Percentiles rank a stretch among this genome's conserved stretches.
These are phyloP conservation scores for Sicyos baderoa DNA, from an alignment of 306 rosid genomes.

Conservation along the genomic window DNA sequence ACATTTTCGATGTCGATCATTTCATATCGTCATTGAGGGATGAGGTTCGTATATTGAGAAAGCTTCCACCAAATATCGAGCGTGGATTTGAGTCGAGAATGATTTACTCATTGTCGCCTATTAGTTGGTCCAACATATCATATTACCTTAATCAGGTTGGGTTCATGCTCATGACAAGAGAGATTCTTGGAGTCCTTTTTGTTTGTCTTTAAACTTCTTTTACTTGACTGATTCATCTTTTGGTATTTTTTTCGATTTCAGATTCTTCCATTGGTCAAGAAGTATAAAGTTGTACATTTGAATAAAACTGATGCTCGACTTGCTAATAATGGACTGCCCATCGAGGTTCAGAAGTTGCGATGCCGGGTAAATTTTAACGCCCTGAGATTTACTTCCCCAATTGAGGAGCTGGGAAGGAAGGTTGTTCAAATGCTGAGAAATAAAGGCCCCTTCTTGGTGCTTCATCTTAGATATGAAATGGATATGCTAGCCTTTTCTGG, in stretches of 20 bases:
- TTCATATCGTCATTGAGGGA: constrained; percentile 72
- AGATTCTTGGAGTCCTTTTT: not conserved
- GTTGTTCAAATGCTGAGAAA: constrained; percentile 62
- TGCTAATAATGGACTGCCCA: constrained; percentile 64
- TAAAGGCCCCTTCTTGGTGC: constrained; percentile 87
- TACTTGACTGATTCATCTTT: constrained; percentile 21
- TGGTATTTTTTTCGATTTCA: constrained; percentile 18
- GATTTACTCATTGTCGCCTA: constrained; percentile 53
- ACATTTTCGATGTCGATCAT: constrained; percentile 67
- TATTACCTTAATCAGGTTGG: constrained; percentile 67
- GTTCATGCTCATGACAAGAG: constrained; percentile 3
- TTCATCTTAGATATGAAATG: constrained; percentile 97
- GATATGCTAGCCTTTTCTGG: constrained; percentile 97
- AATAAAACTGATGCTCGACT: constrained; percentile 77
- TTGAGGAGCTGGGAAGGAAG: constrained; percentile 66
- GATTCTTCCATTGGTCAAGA: constrained; percentile 69
- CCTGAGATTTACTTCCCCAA: constrained; percentile 70
- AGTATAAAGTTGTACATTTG: constrained; percentile 68
- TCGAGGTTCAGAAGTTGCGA: constrained; percentile 64
- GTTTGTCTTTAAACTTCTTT: not conserved
- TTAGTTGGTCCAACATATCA: constrained; percentile 82
- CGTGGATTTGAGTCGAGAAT: constrained; percentile 42
- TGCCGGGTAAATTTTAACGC: constrained; percentile 70
- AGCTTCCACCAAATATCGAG: constrained; percentile 61
- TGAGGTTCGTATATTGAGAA: constrained; percentile 67